Base-by-base conservation (phyloP, 2,329 filamentous ascomycete genomes). In the Fusarium denticulatum region DNA sequence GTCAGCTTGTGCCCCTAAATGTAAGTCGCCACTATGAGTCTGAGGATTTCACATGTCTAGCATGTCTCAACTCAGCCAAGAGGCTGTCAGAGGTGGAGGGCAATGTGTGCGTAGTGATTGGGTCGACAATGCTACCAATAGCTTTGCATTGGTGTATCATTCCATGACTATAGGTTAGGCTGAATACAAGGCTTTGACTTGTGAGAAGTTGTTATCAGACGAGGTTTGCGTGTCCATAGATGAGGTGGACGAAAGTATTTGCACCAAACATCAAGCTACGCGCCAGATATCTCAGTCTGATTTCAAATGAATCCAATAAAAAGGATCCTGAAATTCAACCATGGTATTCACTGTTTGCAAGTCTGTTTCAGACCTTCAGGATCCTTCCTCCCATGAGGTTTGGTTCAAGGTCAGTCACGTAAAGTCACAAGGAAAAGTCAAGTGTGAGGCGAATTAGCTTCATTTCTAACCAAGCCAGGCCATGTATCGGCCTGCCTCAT, bases 391-490 rank as follows among this genome's bases (percentile, higher is more conserved):
- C n/a, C 6, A 6, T 12, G 18, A 39, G 50, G 24, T n/a, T n/a
- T 28, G 7, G 18, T 39, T 37, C 22, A 30, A 30, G 22, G n/a
- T 24, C n/a, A 45, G n/a, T 55, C 20, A 40, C 15, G 18, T 16
- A 10, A n/a, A 28, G 14, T 42, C 45, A 52, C 24, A 11, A 22
- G 37, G 52, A 24, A 47, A 6, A 55, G 53, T 32, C 37, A 55
- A 58, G 39, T 60, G 55, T 47, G 61, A 70, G 66, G 71, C 69
- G 57, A 64, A 80, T 77, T 73, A 87, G 85, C 73, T 87, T 85
- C n/a, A 72, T 78, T 55, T 75, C 75, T 71, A 71, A 73, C 60
- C 49, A 75, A 53, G 71, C 49, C 49, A 70, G 64, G 49, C 71
- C 45, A 45, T 58, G 47, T 22, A 57, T 36, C 53, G 47, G 64